These are phyloP conservation scores for Leishmania braziliensis DNA, from an alignment of 208 protist species.

Conservation along the genomic window DNA sequence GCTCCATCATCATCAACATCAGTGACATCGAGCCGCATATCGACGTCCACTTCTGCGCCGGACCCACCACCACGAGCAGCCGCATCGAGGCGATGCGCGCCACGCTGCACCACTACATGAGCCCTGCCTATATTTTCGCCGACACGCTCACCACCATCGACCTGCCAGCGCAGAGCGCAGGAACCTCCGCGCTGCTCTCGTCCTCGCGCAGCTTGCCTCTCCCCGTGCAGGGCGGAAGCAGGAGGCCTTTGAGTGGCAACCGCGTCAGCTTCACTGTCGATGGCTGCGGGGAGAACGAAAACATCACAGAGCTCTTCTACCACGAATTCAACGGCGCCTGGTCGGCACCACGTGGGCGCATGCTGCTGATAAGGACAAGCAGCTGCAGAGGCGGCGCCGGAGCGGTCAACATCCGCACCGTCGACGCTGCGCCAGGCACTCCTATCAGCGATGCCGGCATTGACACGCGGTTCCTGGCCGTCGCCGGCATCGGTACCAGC, in stretches of 20 bases:
- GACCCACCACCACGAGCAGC: constrained; percentile 15
- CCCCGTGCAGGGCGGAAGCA: background rate
- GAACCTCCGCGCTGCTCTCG: constrained; percentile 13
- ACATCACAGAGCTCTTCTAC: constrained; percentile 45
- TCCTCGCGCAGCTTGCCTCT: background rate
- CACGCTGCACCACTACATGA: constrained; percentile 47
- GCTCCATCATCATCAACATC: constrained; percentile 10
- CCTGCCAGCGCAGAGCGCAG: background rate
- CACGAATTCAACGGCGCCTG: constrained; percentile 47
- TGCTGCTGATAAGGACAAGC: constrained; percentile 45
- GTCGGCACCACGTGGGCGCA: constrained; percentile 40
- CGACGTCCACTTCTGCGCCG: constrained; percentile 23
- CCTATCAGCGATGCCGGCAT: constrained; percentile 53
- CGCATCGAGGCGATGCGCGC: constrained; percentile 23
- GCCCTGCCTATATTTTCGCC: constrained; percentile 44
- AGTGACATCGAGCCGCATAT: constrained; percentile 7
- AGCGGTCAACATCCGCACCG: constrained; percentile 37
- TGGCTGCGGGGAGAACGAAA: constrained; percentile 31
- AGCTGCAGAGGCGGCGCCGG: constrained; percentile 32
- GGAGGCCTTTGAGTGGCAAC: background rate
- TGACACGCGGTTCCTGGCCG: constrained; percentile 32
- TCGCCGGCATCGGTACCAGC: constrained; percentile 32
- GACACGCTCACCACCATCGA: constrained; percentile 26
- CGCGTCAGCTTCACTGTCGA: constrained; percentile 30
- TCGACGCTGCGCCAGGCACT: constrained; percentile 35